These are phyloP conservation scores for Kingdonia uniflora DNA, from an alignment of 164 flowering plant genomes.

Conservation along the genomic window DNA sequence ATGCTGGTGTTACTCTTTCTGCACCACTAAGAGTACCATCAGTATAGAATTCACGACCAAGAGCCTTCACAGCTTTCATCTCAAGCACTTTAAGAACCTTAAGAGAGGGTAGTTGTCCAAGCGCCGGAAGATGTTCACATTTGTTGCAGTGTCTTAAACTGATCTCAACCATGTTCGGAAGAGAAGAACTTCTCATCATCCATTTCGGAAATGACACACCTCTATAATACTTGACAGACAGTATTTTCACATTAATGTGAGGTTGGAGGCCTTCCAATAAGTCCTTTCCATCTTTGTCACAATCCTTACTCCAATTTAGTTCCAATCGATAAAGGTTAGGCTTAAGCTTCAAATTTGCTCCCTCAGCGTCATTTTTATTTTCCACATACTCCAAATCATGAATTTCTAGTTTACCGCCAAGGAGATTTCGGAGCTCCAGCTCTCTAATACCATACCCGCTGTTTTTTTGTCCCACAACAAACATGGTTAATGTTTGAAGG, in stretches of 20 bases:
- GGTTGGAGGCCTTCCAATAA: constrained; percentile 1
- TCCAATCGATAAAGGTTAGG: neutral
- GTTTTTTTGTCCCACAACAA: neutral
- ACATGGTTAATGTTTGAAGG: neutral
- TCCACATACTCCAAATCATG: neutral
- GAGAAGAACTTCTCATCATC: neutral
- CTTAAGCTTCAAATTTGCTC: neutral
- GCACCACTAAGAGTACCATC: too few relatives aligned
- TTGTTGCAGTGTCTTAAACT: neutral
- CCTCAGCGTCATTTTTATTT: too few relatives aligned
- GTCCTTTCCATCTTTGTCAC: neutral
- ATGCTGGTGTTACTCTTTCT: too few relatives aligned
- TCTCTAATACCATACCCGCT: too few relatives aligned
- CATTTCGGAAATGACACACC: neutral
- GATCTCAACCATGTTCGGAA: neutral
- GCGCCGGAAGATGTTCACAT: neutral
- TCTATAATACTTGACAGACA: neutral
- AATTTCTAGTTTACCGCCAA: neutral
- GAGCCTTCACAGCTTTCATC: too few relatives aligned
- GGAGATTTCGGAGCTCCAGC: too few relatives aligned
- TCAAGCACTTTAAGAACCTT: neutral
- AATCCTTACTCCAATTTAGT: neutral
- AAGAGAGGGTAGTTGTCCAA: neutral
- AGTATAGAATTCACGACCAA: too few relatives aligned
- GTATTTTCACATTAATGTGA: neutral